These are phyloP conservation scores for Chloranthus sessilifolius DNA, from an alignment of 164 flowering plant genomes.

Conservation along the genomic window DNA sequence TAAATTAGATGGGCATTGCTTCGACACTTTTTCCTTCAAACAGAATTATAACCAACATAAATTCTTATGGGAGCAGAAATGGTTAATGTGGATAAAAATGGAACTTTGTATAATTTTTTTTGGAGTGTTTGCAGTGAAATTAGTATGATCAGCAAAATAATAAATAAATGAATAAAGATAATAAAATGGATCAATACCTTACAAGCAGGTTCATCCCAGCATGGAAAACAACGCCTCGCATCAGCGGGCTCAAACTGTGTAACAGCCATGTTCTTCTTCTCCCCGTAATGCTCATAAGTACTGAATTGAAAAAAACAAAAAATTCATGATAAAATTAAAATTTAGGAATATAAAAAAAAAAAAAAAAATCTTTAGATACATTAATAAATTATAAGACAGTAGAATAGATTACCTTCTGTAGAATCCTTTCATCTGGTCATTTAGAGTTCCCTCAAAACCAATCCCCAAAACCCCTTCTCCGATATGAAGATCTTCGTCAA, in stretches of 20 bases:
- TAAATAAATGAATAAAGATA: not conserved
- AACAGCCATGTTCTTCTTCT: constrained; percentile 95
- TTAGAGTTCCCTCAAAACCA: constrained; percentile 59
- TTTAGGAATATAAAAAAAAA: too few species aligned
- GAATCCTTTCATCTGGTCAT: constrained; percentile 92
- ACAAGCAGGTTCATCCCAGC: constrained; percentile 98
- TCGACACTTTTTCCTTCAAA: too few species aligned
- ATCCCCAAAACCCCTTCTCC: constrained; percentile 37
- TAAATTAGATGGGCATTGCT: too few species aligned
- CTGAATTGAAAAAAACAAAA: constrained; percentile 32
- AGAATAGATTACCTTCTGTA: constrained; percentile 58
- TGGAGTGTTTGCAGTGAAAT: too few species aligned
- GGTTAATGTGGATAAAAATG: too few species aligned
- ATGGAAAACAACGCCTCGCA: constrained; percentile 95
- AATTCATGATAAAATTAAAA: too few species aligned
- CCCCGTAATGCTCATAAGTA: constrained; percentile 70
- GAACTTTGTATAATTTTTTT: too few species aligned
- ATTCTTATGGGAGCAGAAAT: too few species aligned
- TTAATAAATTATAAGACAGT: not conserved
- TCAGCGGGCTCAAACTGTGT: constrained; percentile 96
- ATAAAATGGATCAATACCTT: constrained; percentile 49
- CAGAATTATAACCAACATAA: too few species aligned
- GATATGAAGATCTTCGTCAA: constrained; percentile 26
- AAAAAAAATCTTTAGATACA: not conserved
- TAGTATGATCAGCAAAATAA: too few species aligned